These are phyloP conservation scores for Madurella mycetomatis DNA, from an alignment of 2,329 filamentous ascomycete genomes.

Conservation along the genomic window DNA sequence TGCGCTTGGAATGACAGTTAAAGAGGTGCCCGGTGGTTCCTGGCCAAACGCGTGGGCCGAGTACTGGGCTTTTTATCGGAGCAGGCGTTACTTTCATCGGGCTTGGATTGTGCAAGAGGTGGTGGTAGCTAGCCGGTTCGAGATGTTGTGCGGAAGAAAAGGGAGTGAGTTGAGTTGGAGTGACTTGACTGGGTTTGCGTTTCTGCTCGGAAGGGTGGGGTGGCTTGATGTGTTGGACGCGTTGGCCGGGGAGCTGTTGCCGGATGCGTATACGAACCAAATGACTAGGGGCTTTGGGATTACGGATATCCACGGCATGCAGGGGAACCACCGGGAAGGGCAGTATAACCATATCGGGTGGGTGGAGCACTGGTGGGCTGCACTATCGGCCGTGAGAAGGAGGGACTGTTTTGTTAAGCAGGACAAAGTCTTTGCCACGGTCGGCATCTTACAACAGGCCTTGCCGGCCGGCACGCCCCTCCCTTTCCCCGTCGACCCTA, in stretches of 20 bases:
- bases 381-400: not conserved
- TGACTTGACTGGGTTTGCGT: conserved; percentile 2
- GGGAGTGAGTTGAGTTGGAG: conserved; percentile 3
- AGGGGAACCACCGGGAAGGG: not conserved
- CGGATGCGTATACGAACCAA: not conserved
- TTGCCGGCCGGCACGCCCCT: not conserved
- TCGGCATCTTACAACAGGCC: conserved; percentile 6
- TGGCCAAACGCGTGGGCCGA: conserved; percentile 7
- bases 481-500: conserved; percentile 6
- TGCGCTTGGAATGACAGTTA: not conserved
- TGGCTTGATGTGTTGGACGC: conserved; percentile 5
- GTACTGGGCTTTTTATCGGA: conserved; percentile 10
- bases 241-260: not conserved
- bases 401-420: conserved; percentile 7
- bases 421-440: conserved; percentile 13
- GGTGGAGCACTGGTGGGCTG: conserved; percentile 7
- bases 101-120: conserved; percentile 26
- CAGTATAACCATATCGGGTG: not conserved
- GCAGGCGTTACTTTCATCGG: conserved; percentile 19
- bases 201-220: not conserved
- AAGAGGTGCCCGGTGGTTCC: not conserved
- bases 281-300: conserved; percentile 2
- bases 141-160: conserved; percentile 3
- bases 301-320: conserved; percentile 2
- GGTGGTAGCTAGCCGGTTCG: conserved; percentile 14